Conservation (phyloP, 2,329 filamentous ascomycete genomes). For the Pyricularia grisea region DNA sequence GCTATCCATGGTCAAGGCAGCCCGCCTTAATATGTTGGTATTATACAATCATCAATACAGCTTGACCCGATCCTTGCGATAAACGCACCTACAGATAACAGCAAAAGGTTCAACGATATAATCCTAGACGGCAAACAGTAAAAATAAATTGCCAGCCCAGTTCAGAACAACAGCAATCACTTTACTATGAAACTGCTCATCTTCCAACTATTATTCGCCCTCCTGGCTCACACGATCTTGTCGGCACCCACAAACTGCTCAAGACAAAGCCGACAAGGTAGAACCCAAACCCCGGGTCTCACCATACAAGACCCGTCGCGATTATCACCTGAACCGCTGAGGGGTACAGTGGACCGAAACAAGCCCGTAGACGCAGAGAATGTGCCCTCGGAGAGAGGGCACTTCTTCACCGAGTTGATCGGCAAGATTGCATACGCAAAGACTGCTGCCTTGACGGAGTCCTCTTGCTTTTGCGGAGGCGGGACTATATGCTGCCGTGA, state of each 20-base stretch:
- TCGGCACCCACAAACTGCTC: background rate
- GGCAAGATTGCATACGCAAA: background rate
- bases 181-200: background rate
- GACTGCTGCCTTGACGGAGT: background rate
- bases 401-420: background rate
- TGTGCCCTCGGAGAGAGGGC: background rate
- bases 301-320: background rate
- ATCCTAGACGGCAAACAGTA: background rate
- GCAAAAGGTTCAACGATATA: background rate
- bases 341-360: background rate
- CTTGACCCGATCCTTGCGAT: background rate
- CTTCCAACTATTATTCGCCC: background rate
- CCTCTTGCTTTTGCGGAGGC: slow-evolving; percentile 19
- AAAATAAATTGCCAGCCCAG: background rate
- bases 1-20: background rate
- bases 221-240: background rate
- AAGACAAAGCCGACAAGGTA: background rate
- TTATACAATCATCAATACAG: background rate
- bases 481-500: slow-evolving; percentile 18
- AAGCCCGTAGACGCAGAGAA: background rate
- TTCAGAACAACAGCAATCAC: background rate
- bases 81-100: background rate
- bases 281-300: background rate
- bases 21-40: too few species aligned
- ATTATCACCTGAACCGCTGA: background rate